phyloP scores from a whole-genome alignment of 495 filamentous ascomycete genomes.

The Bathelium albidoporum region DNA sequence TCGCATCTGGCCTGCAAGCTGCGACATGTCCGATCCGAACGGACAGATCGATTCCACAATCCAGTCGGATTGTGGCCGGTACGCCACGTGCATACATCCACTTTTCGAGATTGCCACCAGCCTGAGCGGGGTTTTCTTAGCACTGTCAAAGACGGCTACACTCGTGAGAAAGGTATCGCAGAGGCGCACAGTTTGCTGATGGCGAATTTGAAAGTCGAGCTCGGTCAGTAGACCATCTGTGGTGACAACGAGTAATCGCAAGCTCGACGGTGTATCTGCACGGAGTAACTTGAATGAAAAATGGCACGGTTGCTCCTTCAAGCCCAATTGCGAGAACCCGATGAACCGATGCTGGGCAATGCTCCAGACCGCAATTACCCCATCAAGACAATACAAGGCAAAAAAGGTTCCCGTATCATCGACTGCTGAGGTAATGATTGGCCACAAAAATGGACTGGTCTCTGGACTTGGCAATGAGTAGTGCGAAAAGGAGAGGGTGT shows the following conservation, averaged over 20 bases:
- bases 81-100: slow-evolving; percentile 38
- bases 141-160: slow-evolving; percentile 18
- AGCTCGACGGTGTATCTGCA: neutral
- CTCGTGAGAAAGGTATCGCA: neutral
- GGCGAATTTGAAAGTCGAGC: slow-evolving; percentile 25
- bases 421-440: slow-evolving; percentile 48
- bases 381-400: slow-evolving; percentile 48
- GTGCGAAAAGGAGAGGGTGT: slow-evolving; percentile 14
- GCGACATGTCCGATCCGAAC: slow-evolving; percentile 15
- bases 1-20: slow-evolving; percentile 23
- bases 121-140: slow-evolving; percentile 9
- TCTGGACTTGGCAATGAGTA: slow-evolving; percentile 31
- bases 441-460: slow-evolving; percentile 38
- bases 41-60: slow-evolving; percentile 25
- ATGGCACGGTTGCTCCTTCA: slow-evolving; percentile 43
- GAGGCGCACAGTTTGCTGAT: slow-evolving; percentile 12
- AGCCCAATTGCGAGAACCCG: slow-evolving; percentile 23
- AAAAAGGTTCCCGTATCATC: slow-evolving; percentile 52
- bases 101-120: slow-evolving; percentile 23
- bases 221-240: slow-evolving; percentile 49
- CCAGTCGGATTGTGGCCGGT: slow-evolving; percentile 28
- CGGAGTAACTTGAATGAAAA: slow-evolving; percentile 44
- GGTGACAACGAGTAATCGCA: slow-evolving; percentile 38
- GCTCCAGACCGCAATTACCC: slow-evolving; percentile 49
- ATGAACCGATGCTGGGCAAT: slow-evolving; percentile 43